phyloP scores from a whole-genome alignment of 2,329 filamentous ascomycete genomes.

The Stemphylium vesicarium region DNA sequence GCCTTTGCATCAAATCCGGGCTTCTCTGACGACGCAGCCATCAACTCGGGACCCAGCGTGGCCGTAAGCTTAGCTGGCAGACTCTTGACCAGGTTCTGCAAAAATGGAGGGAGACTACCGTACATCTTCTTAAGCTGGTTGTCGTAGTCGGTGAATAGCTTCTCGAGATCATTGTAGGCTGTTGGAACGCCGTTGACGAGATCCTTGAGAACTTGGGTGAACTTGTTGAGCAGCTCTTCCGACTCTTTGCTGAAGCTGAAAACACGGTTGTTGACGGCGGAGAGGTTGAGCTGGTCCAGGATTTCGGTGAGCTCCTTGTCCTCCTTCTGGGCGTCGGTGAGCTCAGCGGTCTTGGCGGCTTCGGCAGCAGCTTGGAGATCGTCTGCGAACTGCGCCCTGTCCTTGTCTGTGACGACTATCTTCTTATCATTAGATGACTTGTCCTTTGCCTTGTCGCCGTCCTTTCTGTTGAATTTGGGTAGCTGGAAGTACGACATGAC shows the following conservation, averaged over 20 bases:
- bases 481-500: constrained; percentile 45
- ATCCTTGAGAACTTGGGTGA: constrained; percentile 91
- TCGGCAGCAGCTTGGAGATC: constrained; percentile 44
- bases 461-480: constrained; percentile 43
- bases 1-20: constrained; percentile 53
- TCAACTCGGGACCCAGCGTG: constrained; percentile 77
- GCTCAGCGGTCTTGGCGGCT: constrained; percentile 39
- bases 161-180: constrained; percentile 87
- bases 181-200: constrained; percentile 91
- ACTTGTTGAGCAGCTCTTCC: constrained; percentile 78
- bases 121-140: constrained; percentile 69
- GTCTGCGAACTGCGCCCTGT: constrained; percentile 44
- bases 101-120: constrained; percentile 72
- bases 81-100: constrained; percentile 85
- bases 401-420: constrained; percentile 44
- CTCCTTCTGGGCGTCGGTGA: constrained; percentile 59
- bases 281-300: constrained; percentile 83
- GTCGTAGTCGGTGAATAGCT: constrained; percentile 68
- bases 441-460: constrained; percentile 42
- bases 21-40: constrained; percentile 79
- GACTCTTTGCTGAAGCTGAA: constrained; percentile 86
- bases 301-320: constrained; percentile 77
- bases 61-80: constrained; percentile 82
- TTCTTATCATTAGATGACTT: constrained; percentile 33
- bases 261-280: constrained; percentile 82